Base-by-base conservation (phyloP, 2,329 filamentous ascomycete genomes). In the Xylaria sp. region DNA sequence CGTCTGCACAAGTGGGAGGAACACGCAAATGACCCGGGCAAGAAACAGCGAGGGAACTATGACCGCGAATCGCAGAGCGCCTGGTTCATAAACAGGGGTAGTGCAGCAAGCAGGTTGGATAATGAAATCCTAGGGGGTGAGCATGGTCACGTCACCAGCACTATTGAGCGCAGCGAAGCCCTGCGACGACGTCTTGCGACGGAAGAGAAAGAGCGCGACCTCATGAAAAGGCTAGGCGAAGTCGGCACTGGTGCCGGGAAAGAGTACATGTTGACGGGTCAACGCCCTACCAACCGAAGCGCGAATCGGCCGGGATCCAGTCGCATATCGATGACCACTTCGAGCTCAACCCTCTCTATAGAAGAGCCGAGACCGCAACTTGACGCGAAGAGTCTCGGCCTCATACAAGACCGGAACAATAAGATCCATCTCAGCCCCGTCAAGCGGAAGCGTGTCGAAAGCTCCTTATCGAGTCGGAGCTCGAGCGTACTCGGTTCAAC, bases 151-250 rank as follows among this genome's bases (percentile, higher is more conserved):
- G 83, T 86, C 15, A 83, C 85, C 0, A 86, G 89, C 63, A 85
- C 87, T 36, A 86, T 84, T 34, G 89, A 89, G 73, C 85, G 87
- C 67, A 87, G 89, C 60, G 92, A 94, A 70, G 86, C 87, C 20
- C 80, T 92, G 72, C 90, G 89, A 70, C 85, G 89, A 65, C 86
- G 86, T 3, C 81, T 94, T 6, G 86, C 88, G 6, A 87, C 86
- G 15, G 86, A 89, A 73, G 91, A 94, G 78, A 90, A 87, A 75
- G 93, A 95, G 78, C 84, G 89, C 23, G 90, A 93, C 28, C 85
- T 96, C 57, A 91, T 90, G 71, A 89, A 87, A 76, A 88, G 88
- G 72, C 83, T 96, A 2, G 88, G 87, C 10, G 82, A 86, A 59
- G 82, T 89, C 66, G 91, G 91, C 10, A 85, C 82, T 57, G 90